These are phyloP conservation scores for Fusarium heterosporum DNA, from an alignment of 2,329 filamentous ascomycete genomes.

Conservation along the genomic window DNA sequence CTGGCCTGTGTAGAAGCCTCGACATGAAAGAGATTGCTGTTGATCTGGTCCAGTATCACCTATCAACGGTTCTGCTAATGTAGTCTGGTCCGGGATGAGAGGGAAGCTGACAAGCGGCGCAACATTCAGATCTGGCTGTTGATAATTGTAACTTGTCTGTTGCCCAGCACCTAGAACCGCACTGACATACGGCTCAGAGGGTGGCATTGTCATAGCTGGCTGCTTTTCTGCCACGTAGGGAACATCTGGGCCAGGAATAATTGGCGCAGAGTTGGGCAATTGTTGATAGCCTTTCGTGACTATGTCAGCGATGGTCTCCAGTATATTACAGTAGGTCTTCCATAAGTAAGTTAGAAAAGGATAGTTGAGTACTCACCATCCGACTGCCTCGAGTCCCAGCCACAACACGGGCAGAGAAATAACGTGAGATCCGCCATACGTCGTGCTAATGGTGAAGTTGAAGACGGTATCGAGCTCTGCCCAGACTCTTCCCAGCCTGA, in stretches of 20 bases:
- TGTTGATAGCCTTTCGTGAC: conserved; percentile 51
- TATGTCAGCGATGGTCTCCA: conserved; percentile 26
- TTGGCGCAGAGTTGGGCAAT: conserved; percentile 43
- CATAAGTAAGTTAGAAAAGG: background rate
- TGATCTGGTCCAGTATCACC: conserved; percentile 25
- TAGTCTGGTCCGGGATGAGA: conserved; percentile 35
- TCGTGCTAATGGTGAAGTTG: conserved; percentile 44
- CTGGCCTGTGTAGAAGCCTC: conserved; percentile 40
- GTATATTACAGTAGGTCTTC: background rate
- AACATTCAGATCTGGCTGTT: conserved; percentile 34
- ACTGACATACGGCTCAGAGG: conserved; percentile 36
- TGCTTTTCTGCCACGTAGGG: conserved; percentile 51
- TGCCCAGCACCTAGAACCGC: conserved; percentile 26
- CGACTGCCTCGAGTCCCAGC: conserved; percentile 43
- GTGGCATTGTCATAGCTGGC: conserved; percentile 39
- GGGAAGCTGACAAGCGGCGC: conserved; percentile 41
- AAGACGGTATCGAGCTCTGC: conserved; percentile 41
- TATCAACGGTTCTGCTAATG: conserved; percentile 33
- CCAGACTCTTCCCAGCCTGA: conserved; percentile 41
- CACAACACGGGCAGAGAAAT: conserved; percentile 51
- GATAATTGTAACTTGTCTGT: conserved; percentile 30
- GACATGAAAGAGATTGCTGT: conserved; percentile 29
- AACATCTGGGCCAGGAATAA: conserved; percentile 47
- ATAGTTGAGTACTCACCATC: conserved; percentile 48
- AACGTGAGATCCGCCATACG: conserved; percentile 48